Evolutionary conservation across 106 monocot species (phyloP).

Genomic region (Narthecium ossifragum): DNA sequence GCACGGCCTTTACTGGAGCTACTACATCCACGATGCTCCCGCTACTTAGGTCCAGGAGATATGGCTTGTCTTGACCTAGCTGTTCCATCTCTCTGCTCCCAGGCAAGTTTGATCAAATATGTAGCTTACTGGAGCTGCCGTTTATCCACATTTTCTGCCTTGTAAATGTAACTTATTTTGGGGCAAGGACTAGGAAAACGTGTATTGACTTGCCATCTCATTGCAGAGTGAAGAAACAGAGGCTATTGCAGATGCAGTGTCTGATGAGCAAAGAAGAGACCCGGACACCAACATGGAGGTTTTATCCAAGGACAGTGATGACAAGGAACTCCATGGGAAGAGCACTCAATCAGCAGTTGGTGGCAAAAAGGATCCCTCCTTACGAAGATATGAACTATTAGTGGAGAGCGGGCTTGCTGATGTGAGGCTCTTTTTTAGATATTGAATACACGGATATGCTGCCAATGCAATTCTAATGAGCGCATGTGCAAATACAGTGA

Average conservation of each 20-base stretch:
- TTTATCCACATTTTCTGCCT: too few species aligned
- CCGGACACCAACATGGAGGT: constrained; percentile 13
- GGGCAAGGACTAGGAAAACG: neutral
- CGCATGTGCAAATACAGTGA: too few species aligned
- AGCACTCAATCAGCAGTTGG: constrained; percentile 19
- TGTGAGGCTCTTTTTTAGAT: constrained; percentile 28
- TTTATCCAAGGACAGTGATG: constrained; percentile 6
- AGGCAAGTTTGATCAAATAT: constrained; percentile 51
- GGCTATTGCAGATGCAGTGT: neutral
- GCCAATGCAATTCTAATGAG: neutral
- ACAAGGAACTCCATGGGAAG: constrained; percentile 7
- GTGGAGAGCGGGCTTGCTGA: constrained; percentile 80
- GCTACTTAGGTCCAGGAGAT: constrained; percentile 74
- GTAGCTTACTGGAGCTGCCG: too few species aligned
- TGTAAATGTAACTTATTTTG: too few species aligned
- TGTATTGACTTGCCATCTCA: constrained; percentile 8
- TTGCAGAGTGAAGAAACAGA: constrained; percentile 33
- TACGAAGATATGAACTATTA: constrained; percentile 71
- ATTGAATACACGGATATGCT: neutral
- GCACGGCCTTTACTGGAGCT: constrained; percentile 60
- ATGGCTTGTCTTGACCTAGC: constrained; percentile 49
- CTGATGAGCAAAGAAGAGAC: neutral
- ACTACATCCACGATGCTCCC: constrained; percentile 72
- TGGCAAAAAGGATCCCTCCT: constrained; percentile 71
- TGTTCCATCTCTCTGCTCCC: constrained; percentile 52